phyloP scores from a whole-genome alignment of 2,329 filamentous ascomycete species.

The Domatiomyces globalis region DNA sequence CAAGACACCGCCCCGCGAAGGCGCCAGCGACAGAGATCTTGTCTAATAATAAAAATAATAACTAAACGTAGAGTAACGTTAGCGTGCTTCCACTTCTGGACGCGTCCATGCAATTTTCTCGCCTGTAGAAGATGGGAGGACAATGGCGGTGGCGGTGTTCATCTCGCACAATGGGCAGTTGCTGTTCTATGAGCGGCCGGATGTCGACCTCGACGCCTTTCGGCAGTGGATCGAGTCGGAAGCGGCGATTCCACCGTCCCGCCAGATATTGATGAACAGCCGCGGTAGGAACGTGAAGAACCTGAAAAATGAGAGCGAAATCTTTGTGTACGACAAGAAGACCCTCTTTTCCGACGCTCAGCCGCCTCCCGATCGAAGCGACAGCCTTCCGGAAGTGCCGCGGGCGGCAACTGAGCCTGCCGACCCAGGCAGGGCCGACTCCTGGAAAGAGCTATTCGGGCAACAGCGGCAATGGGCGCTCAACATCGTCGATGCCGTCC shows the following conservation, averaged over 20 bases:
- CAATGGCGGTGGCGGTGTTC: slow-evolving; percentile 77
- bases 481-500: slow-evolving; percentile 54
- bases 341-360: slow-evolving; percentile 42
- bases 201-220: slow-evolving; percentile 55
- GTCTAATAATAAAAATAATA: too few species aligned
- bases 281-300: slow-evolving; percentile 73
- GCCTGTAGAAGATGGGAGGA: slow-evolving; percentile 1
- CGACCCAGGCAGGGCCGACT: slow-evolving; percentile 61
- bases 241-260: slow-evolving; percentile 57
- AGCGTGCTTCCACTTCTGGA: not conserved
- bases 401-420: slow-evolving; percentile 60
- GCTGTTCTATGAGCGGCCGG: slow-evolving; percentile 30
- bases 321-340: slow-evolving; percentile 82
- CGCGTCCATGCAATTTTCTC: not conserved
- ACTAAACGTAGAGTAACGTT: not conserved
- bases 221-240: slow-evolving; percentile 65
- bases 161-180: slow-evolving; percentile 86
- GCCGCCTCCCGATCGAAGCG: slow-evolving; percentile 36
- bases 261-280: slow-evolving; percentile 75
- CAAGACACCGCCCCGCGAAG: too few species aligned
- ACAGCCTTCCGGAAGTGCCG: slow-evolving; percentile 39
- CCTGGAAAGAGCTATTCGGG: slow-evolving; percentile 82
- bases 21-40: too few species aligned
- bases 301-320: slow-evolving; percentile 54
- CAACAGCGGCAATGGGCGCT: slow-evolving; percentile 68